phyloP scores from a whole-genome alignment of 2,329 filamentous ascomycete species.

The Talaromyces piceae region DNA sequence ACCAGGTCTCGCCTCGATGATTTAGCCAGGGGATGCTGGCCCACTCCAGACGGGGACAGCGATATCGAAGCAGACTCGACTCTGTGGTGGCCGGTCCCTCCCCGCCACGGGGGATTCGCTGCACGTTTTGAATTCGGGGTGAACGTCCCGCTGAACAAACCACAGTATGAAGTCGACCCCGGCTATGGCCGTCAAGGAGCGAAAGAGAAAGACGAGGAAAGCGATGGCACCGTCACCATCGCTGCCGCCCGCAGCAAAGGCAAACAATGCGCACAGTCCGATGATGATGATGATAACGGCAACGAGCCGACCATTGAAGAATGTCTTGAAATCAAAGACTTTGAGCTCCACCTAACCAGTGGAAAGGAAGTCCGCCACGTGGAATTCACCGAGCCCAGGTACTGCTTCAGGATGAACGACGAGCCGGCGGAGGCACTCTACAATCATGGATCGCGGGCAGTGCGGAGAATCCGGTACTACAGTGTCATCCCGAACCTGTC shows the following conservation, averaged over 20 bases:
- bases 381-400: not conserved
- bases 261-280: not conserved
- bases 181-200: not conserved
- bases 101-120: not conserved
- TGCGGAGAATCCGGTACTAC: not conserved
- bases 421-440: not conserved
- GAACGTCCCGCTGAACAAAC: not conserved
- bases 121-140: not conserved
- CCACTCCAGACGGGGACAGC: not conserved
- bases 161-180: not conserved
- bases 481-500: not conserved
- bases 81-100: not conserved
- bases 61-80: not conserved
- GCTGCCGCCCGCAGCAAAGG: not conserved
- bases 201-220: too few relatives aligned
- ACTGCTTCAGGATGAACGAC: not conserved
- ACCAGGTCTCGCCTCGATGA: too few relatives aligned
- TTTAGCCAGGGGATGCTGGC: not conserved
- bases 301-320: not conserved
- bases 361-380: not conserved
- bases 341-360: not conserved
- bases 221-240: too few relatives aligned
- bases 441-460: not conserved
- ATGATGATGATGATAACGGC: not conserved
- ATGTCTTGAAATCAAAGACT: not conserved